Evolutionary conservation across 331 rosid species (phyloP), one percentile per base, ranked within the genome.

Genomic region (Dryas integrifolia): DNA sequence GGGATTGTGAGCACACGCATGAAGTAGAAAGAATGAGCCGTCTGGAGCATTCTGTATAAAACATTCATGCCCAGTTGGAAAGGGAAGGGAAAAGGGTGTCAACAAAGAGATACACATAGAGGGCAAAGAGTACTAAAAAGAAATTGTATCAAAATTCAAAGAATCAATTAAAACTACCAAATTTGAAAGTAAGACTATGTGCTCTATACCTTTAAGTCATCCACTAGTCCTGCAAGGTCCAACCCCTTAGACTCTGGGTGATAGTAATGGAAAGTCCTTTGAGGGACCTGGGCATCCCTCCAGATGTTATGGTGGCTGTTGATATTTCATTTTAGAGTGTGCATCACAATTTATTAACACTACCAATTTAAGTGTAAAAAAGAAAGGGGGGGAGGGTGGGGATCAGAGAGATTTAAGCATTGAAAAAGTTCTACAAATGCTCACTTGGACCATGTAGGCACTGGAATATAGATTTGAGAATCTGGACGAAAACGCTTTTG

Each of bases 1-100:
- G 56, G 97, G 98, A 81, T 91, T 95, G 82, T 91, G 98, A 79
- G 97, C 98, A 84, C 98, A 95, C 18, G 97, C 98, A 83, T 91
- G 98, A 83, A 95, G 96, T 72, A 91, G 85, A 84, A 95, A 91
- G 88, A 95, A 91, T 61, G 96, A 95, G 70, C 96, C 93, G 70
- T 79, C 80, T 53, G 98, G 98, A 80, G 98, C 98, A 88, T 86
- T 91, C 98, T 95, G 81, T 5, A 67, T 8, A 78, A 69, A 71
- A 59, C 63, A 46, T 72, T 62, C 41, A 72, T 39, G 35, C 79
- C 53, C 46, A 66, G 67, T 71, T 72, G 56, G 67, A 46, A 49
- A 40, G 63, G 71, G 58, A 79, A 7, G 59, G 59, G 18, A 70
- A 55, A 24, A 44, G 47, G 43, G 60, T 62, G 69, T 56, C 76